phyloP scores from a whole-genome alignment of 2,329 filamentous ascomycete genomes.

The Trichoderma oligosporum region DNA sequence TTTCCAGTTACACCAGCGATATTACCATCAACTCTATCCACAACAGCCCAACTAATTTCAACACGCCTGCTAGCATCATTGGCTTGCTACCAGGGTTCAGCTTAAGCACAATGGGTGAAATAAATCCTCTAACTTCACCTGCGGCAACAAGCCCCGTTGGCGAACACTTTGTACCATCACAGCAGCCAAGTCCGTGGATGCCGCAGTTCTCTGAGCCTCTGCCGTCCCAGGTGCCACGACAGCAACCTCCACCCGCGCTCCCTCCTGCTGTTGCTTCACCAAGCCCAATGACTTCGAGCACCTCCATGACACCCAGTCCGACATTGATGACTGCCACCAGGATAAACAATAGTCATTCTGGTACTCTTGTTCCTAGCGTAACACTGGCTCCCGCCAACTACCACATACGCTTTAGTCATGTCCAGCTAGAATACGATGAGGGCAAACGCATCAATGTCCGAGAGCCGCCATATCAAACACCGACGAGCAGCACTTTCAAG shows the following conservation, averaged over 20 bases:
- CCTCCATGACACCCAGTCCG: constrained; percentile 20
- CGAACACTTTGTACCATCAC: constrained; percentile 34
- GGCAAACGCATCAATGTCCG: constrained; percentile 40
- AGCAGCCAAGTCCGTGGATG: constrained; percentile 39
- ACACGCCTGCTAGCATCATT: constrained; percentile 41
- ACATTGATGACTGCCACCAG: constrained; percentile 9
- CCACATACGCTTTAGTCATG: constrained; percentile 48
- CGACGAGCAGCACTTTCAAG: constrained; percentile 58
- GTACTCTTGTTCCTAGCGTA: constrained; percentile 5
- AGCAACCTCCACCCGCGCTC: constrained; percentile 31
- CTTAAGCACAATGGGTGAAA: constrained; percentile 22
- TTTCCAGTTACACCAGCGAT: constrained; percentile 44
- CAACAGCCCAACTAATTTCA: constrained; percentile 39
- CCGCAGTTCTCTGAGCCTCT: constrained; percentile 30
- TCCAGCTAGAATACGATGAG: constrained; percentile 48
- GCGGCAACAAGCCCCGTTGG: constrained; percentile 26
- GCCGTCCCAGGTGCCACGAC: constrained; percentile 24
- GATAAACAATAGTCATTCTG: constrained; percentile 8
- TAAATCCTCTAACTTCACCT: constrained; percentile 31
- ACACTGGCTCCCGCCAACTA: constrained; percentile 23
- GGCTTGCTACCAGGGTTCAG: constrained; percentile 47
- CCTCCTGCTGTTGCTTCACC: constrained; percentile 32
- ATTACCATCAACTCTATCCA: constrained; percentile 42
- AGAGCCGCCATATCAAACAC: constrained; percentile 46
- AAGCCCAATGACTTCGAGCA: constrained; percentile 30